Percentiles rank a stretch among this genome's conserved stretches.
phyloP scores from a whole-genome alignment of 1,284 basidiomycete genomes.

The Microbotryomycetes sp. region DNA sequence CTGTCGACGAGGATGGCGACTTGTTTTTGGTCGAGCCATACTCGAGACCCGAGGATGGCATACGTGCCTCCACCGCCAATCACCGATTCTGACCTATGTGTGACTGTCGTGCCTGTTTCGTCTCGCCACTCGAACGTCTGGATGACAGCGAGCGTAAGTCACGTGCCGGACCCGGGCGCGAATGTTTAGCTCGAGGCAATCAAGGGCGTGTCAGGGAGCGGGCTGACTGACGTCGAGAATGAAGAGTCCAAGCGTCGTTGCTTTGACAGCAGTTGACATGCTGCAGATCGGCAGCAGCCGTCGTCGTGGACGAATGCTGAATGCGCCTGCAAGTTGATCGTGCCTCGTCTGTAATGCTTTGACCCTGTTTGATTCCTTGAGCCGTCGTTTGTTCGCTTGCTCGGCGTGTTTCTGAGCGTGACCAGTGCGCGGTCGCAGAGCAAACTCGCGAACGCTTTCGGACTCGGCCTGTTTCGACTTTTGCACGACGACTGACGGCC shows the following conservation, averaged over 20 bases:
- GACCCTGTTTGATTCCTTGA: no score
- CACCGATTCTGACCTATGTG: slow-evolving; percentile 43
- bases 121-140: slow-evolving; percentile 18
- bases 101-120: neutral
- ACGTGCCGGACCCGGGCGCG: neutral
- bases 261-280: no score
- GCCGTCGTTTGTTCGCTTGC: no score
- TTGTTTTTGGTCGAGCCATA: slow-evolving; percentile 60
- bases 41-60: slow-evolving; percentile 60
- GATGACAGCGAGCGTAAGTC: neutral
- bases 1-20: slow-evolving; percentile 78
- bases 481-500: neutral
- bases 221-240: slow-evolving; percentile 24
- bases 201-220: no score
- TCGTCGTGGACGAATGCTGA: no score
- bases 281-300: no score
- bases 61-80: slow-evolving; percentile 81
- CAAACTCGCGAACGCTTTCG: no score
- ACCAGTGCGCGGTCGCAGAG: no score
- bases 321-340: no score
- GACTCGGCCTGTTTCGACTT: neutral
- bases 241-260: slow-evolving; percentile 23
- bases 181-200: neutral
- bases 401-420: no score
- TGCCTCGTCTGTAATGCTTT: no score